Percentiles rank a stretch among this genome's conserved stretches.
These are phyloP conservation scores for Russula emetica DNA, from an alignment of 768 basidiomycete genomes.

Conservation along the genomic window DNA sequence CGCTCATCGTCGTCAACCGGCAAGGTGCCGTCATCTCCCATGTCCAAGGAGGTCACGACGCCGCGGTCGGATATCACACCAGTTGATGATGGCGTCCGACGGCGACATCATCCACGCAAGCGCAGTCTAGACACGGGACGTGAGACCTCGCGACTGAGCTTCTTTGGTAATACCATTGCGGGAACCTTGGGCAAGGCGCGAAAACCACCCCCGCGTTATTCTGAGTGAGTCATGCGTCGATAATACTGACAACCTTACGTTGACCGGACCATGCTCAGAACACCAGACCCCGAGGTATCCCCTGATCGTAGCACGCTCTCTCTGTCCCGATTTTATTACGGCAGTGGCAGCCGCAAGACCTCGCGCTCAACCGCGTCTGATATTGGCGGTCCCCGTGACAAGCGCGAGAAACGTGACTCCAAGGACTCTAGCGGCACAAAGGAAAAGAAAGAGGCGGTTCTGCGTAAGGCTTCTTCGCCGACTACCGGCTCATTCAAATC, in stretches of 20 bases:
- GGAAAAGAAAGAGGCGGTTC: conserved; percentile 38
- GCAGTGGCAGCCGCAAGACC: conserved; percentile 39
- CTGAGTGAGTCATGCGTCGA: conserved; percentile 46
- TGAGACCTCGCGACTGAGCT: conserved; percentile 56
- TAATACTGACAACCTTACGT: conserved; percentile 1
- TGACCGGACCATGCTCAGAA: conserved; percentile 29
- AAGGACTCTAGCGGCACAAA: conserved; percentile 29
- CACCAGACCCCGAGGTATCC: conserved; percentile 38
- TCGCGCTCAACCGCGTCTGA: conserved; percentile 45
- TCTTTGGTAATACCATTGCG: conserved; percentile 69
- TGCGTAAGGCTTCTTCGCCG: conserved; percentile 55
- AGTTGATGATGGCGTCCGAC: background rate
- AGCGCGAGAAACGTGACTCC: conserved; percentile 30
- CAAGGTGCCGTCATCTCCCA: conserved; percentile 31
- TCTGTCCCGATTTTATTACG: conserved; percentile 37
- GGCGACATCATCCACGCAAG: conserved; percentile 39
- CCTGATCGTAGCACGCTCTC: conserved; percentile 38
- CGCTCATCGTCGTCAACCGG: conserved; percentile 37
- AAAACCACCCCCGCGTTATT: conserved; percentile 78
- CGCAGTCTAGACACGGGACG: conserved; percentile 47
- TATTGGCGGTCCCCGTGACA: conserved; percentile 30
- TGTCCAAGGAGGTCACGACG: conserved; percentile 31
- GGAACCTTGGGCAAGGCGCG: conserved; percentile 60
- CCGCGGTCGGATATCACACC: conserved; percentile 24
- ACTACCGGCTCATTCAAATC: conserved; percentile 30